Evolutionary conservation across 768 basidiomycete genomes (phyloP).

Genomic region (Xerocomellus intermedius): DNA sequence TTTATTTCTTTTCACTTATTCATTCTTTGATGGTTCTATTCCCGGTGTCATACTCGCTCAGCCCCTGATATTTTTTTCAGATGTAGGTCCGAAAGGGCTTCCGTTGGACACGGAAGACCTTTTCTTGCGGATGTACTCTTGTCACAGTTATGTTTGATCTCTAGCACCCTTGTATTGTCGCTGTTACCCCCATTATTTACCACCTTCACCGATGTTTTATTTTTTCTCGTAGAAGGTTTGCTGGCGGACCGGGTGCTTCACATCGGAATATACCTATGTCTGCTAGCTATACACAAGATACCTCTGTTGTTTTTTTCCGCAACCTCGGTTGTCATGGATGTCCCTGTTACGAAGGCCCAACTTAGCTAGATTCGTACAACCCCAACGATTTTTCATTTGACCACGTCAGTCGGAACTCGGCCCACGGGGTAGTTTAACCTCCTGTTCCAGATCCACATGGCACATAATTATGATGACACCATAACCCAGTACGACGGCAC

Average conservation of each 20-base stretch:
- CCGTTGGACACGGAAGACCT: not conserved
- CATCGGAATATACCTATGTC: not conserved
- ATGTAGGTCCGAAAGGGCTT: not conserved
- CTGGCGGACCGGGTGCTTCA: constrained; percentile 4
- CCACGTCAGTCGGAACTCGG: not conserved
- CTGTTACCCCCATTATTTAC: not conserved
- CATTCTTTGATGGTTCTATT: not conserved
- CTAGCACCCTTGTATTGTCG: not conserved
- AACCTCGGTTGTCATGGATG: not conserved
- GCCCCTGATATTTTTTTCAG: not conserved
- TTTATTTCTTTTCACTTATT: not conserved
- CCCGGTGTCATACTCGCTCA: not conserved
- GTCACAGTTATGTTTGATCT: not conserved
- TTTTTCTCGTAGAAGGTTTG: constrained; percentile 3
- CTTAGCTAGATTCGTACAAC: too few species aligned
- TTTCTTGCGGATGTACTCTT: not conserved
- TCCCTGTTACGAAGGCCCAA: not conserved
- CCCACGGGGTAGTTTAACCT: not conserved
- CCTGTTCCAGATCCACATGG: not conserved
- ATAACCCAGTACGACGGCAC: not conserved
- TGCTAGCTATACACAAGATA: not conserved
- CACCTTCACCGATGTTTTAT: not conserved
- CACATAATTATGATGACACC: not conserved
- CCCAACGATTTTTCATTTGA: not conserved
- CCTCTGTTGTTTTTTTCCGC: too few species aligned